phyloP scores from a whole-genome alignment of 1,139 yeast genomes.

The Nakaseomyces delphensis region DNA sequence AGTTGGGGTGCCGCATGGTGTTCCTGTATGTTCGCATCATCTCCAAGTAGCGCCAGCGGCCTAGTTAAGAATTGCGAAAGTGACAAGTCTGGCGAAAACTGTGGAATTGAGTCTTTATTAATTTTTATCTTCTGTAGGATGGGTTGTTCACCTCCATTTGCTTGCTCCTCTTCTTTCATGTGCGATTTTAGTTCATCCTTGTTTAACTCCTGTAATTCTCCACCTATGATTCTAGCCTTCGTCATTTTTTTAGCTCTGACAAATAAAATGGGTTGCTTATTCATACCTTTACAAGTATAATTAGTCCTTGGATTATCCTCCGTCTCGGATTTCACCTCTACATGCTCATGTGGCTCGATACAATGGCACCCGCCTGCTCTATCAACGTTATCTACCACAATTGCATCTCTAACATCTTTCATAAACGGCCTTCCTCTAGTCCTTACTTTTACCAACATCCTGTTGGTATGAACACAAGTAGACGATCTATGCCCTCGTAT shows the following conservation, averaged over 20 bases:
- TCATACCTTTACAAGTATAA: constrained; percentile 20
- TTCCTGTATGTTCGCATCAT: background rate
- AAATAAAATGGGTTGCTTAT: constrained; percentile 28
- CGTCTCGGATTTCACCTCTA: constrained; percentile 3
- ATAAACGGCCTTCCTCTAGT: constrained; percentile 70
- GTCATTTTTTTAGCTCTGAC: constrained; percentile 24
- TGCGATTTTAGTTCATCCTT: constrained; percentile 12
- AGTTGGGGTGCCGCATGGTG: background rate
- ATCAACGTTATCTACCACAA: constrained; percentile 26
- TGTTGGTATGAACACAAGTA: constrained; percentile 68
- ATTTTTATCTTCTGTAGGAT: background rate
- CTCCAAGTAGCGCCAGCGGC: background rate
- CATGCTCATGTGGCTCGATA: constrained; percentile 2
- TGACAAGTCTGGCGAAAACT: background rate
- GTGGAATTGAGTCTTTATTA: background rate
- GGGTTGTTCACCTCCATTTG: background rate
- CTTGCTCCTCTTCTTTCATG: background rate
- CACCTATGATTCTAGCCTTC: constrained; percentile 27
- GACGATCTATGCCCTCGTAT: constrained; percentile 90
- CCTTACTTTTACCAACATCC: constrained; percentile 80
- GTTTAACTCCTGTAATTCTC: constrained; percentile 25
- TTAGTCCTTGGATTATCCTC: constrained; percentile 2
- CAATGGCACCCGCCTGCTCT: constrained; percentile 15
- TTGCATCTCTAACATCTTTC: constrained; percentile 28
- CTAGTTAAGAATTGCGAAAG: background rate